Conservation (phyloP, 2,329 filamentous ascomycete species). For the Setomelanomma holmii region DNA sequence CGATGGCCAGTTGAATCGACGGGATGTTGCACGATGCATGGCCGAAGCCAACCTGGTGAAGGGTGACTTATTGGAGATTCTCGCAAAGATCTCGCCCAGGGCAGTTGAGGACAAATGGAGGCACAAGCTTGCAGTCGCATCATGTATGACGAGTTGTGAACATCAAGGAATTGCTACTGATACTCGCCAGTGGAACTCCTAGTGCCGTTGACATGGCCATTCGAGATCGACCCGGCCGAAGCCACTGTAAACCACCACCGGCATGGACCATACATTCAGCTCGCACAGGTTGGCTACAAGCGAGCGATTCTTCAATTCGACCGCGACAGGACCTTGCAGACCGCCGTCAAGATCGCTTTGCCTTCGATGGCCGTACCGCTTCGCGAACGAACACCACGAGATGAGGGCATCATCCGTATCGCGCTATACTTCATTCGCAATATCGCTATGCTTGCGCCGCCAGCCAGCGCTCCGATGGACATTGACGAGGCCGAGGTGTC, state of each 20-base stretch:
- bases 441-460: slow-evolving; percentile 80
- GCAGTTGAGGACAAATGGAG: slow-evolving; percentile 76
- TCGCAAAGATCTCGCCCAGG: slow-evolving; percentile 76
- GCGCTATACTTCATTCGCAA: slow-evolving; percentile 90
- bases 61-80: slow-evolving; percentile 87
- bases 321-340: slow-evolving; percentile 76
- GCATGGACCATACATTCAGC: slow-evolving; percentile 86
- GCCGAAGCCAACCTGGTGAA: slow-evolving; percentile 91
- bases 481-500: slow-evolving; percentile 92
- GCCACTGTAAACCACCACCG: slow-evolving; percentile 94
- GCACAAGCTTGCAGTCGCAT: slow-evolving; percentile 80
- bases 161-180: slow-evolving; percentile 16
- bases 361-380: slow-evolving; percentile 83
- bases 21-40: slow-evolving; percentile 93
- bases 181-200: slow-evolving; percentile 74
- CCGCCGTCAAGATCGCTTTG: slow-evolving; percentile 79
- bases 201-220: slow-evolving; percentile 91
- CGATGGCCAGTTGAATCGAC: slow-evolving; percentile 89
- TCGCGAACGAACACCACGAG: slow-evolving; percentile 76
- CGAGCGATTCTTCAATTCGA: slow-evolving; percentile 85
- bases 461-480: slow-evolving; percentile 75
- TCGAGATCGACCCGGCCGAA: slow-evolving; percentile 77
- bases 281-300: slow-evolving; percentile 91
- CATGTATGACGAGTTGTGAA: slow-evolving; percentile 55
- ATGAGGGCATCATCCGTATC: slow-evolving; percentile 92